These are phyloP conservation scores for Yamadazyma jaroonii DNA, from an alignment of 1,139 yeast genomes.

Conservation along the genomic window DNA sequence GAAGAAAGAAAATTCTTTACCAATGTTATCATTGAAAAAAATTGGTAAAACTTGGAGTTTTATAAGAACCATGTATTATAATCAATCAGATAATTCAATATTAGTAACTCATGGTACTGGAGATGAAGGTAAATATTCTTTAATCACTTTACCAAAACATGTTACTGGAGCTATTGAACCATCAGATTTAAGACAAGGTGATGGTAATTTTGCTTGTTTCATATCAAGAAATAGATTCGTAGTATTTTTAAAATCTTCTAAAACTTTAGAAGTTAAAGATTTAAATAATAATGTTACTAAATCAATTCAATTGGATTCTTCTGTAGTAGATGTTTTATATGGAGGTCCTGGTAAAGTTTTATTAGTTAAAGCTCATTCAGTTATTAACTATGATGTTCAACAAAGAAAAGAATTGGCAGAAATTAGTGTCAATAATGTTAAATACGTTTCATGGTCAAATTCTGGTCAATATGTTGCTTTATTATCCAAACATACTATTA, in stretches of 20 bases:
- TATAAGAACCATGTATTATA: slow-evolving; percentile 81
- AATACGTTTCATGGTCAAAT: slow-evolving; percentile 84
- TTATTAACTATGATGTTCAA: slow-evolving; percentile 86
- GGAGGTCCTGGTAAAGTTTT: slow-evolving; percentile 86
- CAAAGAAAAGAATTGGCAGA: slow-evolving; percentile 80
- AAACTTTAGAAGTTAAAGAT: slow-evolving; percentile 77
- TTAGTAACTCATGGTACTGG: slow-evolving; percentile 79
- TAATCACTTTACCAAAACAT: slow-evolving; percentile 79
- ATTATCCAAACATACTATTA: slow-evolving; percentile 88
- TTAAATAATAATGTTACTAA: slow-evolving; percentile 80
- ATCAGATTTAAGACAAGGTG: slow-evolving; percentile 71
- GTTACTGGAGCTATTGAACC: slow-evolving; percentile 94
- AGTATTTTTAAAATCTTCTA: slow-evolving; percentile 63
- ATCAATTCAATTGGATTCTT: slow-evolving; percentile 69
- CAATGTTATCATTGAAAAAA: slow-evolving; percentile 79
- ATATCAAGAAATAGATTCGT: slow-evolving; percentile 94
- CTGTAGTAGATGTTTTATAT: slow-evolving; percentile 67
- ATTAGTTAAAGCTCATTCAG: slow-evolving; percentile 67
- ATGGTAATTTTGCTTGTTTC: slow-evolving; percentile 83
- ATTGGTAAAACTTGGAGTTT: slow-evolving; percentile 86
- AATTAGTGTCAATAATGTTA: slow-evolving; percentile 72
- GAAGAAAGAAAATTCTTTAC: slow-evolving; percentile 61
- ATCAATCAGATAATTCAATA: slow-evolving; percentile 87
- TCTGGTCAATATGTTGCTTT: slow-evolving; percentile 89
- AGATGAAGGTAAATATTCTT: slow-evolving; percentile 62